These are phyloP conservation scores for Alternaria brassicicola DNA, from an alignment of 2,329 filamentous ascomycete species.

Conservation along the genomic window DNA sequence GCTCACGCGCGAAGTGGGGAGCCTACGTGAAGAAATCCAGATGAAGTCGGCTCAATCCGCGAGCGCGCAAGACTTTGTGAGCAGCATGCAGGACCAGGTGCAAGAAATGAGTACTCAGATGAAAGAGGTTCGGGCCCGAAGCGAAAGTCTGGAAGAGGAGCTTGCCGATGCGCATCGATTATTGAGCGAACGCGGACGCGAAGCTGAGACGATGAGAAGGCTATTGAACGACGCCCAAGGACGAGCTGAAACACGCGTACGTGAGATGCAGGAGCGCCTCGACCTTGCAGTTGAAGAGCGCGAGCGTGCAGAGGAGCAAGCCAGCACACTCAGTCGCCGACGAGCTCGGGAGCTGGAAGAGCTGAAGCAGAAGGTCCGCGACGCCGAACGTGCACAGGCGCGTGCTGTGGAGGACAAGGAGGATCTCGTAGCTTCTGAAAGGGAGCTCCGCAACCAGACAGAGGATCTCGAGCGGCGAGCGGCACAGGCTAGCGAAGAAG, in stretches of 20 bases:
- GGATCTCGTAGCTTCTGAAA: conserved; percentile 74
- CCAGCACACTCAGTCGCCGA: conserved; percentile 75
- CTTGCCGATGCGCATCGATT: conserved; percentile 85
- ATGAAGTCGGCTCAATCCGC: conserved; percentile 85
- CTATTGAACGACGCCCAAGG: conserved; percentile 86
- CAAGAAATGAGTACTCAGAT: conserved; percentile 88
- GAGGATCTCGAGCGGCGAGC: conserved; percentile 77
- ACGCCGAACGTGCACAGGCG: conserved; percentile 79
- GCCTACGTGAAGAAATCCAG: conserved; percentile 77
- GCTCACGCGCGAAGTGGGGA: conserved; percentile 69
- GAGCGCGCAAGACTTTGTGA: conserved; percentile 82
- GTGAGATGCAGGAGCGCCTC: conserved; percentile 87
- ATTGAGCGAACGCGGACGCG: conserved; percentile 83
- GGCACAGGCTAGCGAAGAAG: conserved; percentile 72
- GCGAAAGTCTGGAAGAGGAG: conserved; percentile 90
- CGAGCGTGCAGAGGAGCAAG: conserved; percentile 90
- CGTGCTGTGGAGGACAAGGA: conserved; percentile 75
- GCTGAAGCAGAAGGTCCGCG: conserved; percentile 75
- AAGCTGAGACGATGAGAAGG: conserved; percentile 92
- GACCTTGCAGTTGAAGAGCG: conserved; percentile 92
- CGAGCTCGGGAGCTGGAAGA: conserved; percentile 86
- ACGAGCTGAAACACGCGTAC: conserved; percentile 77
- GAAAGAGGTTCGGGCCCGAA: conserved; percentile 82
- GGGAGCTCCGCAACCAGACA: conserved; percentile 73
- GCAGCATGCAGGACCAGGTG: conserved; percentile 91